Percentiles rank a stretch among this genome's conserved stretches.
Conservation (phyloP, 805 yeast genomes). For the Yamadazyma tumulicola region DNA sequence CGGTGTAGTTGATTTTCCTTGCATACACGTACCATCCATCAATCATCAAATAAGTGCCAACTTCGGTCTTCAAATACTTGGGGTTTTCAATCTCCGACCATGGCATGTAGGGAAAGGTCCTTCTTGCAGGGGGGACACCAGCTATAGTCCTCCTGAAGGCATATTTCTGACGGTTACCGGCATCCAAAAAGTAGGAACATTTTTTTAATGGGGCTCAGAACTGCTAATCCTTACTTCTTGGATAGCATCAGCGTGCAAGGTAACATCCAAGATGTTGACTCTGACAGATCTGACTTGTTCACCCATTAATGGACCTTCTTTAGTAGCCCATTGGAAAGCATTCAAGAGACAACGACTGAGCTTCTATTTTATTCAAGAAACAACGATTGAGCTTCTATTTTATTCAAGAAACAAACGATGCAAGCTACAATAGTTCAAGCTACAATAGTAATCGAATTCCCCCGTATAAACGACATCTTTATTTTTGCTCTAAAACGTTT, state of each 20-base stretch:
- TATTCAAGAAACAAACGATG: conserved; percentile 29
- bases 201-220: too few species aligned
- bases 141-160: conserved; percentile 79
- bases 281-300: conserved; percentile 95
- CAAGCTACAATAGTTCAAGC: background rate
- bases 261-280: conserved; percentile 97
- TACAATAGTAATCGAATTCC: background rate
- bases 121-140: conserved; percentile 75
- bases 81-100: conserved; percentile 81
- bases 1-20: conserved; percentile 92
- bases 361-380: conserved; percentile 99
- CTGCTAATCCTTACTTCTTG: too few species aligned
- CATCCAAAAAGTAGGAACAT: conserved; percentile 93
- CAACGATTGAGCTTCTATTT: conserved; percentile 99
- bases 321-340: conserved; percentile 99
- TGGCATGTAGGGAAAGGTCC: conserved; percentile 92
- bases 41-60: conserved; percentile 79
- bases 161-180: conserved; percentile 93
- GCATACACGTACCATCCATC: conserved; percentile 96
- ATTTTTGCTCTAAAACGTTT: conserved; percentile 24
- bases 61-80: conserved; percentile 74
- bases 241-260: conserved; percentile 99
- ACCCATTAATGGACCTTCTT: conserved; percentile 98
- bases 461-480: conserved; percentile 1
- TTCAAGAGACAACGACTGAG: conserved; percentile 98